A percentile compares a stretch with the other conserved stretches of the same genome.
phyloP scores from a whole-genome alignment of 495 filamentous ascomycete species.

The Penicillium ucsense region DNA sequence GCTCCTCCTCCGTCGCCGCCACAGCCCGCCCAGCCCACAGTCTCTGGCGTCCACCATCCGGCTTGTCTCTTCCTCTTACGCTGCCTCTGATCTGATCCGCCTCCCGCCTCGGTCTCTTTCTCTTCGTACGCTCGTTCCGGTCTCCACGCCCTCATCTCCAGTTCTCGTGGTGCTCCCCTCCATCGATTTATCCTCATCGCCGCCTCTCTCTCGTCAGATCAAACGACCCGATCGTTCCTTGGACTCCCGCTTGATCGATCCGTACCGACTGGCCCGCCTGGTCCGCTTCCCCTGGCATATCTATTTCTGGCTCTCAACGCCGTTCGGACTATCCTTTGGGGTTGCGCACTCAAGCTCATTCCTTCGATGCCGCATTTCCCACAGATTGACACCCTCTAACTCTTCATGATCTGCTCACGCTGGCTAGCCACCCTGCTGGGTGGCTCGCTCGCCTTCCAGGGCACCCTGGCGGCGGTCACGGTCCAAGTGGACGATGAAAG shows the following conservation, averaged over 20 bases:
- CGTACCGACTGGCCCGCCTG: too few species aligned
- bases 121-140: not conserved
- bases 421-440: slow-evolving; percentile 19
- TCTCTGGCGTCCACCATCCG: not conserved
- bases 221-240: too few species aligned
- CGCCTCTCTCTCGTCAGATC: not conserved
- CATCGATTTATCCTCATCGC: not conserved
- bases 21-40: not conserved
- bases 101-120: not conserved
- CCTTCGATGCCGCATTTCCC: slow-evolving; percentile 5
- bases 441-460: slow-evolving; percentile 18
- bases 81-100: not conserved
- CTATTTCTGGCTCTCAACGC: slow-evolving; percentile 1
- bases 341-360: not conserved
- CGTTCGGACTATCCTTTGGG: not conserved
- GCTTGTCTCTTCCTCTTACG: not conserved
- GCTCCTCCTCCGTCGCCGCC: too few species aligned
- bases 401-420: slow-evolving; percentile 15
- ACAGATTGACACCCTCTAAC: slow-evolving; percentile 7
- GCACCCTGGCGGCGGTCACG: slow-evolving; percentile 22
- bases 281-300: too few species aligned
- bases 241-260: too few species aligned
- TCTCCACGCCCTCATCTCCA: not conserved
- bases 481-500: slow-evolving; percentile 25
- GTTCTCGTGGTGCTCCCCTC: not conserved